These are phyloP conservation scores for Phylloporus rhodoxanthus DNA, from an alignment of 768 basidiomycete genomes.

Conservation along the genomic window DNA sequence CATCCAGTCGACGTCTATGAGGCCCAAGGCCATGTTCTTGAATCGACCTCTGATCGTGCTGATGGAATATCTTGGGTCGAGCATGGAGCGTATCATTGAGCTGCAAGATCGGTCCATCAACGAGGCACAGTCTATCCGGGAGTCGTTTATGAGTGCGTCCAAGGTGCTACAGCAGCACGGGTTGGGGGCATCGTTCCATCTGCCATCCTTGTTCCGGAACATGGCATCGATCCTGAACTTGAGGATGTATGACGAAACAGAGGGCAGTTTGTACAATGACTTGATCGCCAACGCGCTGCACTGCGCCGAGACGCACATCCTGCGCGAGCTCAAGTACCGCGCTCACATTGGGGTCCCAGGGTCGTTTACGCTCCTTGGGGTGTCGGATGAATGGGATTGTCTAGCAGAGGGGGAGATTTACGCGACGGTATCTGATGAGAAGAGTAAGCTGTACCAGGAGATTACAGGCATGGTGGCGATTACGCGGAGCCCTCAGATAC, in stretches of 20 bases:
- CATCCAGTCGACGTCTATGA: slow-evolving; percentile 42
- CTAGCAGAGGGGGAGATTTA: slow-evolving; percentile 44
- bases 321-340: slow-evolving; percentile 48
- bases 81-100: slow-evolving; percentile 26
- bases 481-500: slow-evolving; percentile 49
- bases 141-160: slow-evolving; percentile 33
- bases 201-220: slow-evolving; percentile 39
- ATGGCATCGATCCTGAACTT: slow-evolving; percentile 32
- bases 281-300: slow-evolving; percentile 35
- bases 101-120: slow-evolving; percentile 37
- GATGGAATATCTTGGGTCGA: slow-evolving; percentile 42
- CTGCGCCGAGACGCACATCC: slow-evolving; percentile 39
- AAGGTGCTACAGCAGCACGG: slow-evolving; percentile 40
- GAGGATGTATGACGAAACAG: slow-evolving; percentile 11
- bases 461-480: slow-evolving; percentile 39
- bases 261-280: slow-evolving; percentile 25
- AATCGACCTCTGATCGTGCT: slow-evolving; percentile 46
- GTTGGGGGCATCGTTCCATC: slow-evolving; percentile 40
- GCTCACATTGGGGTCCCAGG: slow-evolving; percentile 46
- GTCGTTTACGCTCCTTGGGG: slow-evolving; percentile 47
- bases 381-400: slow-evolving; percentile 46
- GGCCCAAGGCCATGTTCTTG: slow-evolving; percentile 40
- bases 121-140: slow-evolving; percentile 31
- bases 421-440: slow-evolving; percentile 35
- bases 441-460: slow-evolving; percentile 17